These are phyloP conservation scores for Globisporangium irregulare DNA, from an alignment of 352 stramenopile species.

Conservation along the genomic window DNA sequence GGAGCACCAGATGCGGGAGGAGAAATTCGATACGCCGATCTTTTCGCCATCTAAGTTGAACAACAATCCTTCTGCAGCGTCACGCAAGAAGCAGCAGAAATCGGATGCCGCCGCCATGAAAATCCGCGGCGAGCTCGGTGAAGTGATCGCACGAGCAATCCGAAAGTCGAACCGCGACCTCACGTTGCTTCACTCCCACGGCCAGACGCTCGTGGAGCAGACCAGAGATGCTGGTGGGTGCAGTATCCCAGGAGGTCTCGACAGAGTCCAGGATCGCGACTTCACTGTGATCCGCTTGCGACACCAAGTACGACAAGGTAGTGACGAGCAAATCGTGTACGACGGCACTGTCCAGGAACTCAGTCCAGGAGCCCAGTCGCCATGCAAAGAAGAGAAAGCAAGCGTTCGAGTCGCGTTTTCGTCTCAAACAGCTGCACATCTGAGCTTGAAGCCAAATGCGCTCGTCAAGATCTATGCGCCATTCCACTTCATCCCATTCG, in stretches of 20 bases:
- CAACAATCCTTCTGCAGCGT: not conserved
- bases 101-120: conserved; percentile 30
- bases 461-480: conserved; percentile 52
- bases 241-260: conserved; percentile 21
- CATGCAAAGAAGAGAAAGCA: conserved; percentile 7
- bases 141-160: conserved; percentile 48
- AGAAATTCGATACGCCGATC: conserved; percentile 49
- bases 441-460: conserved; percentile 28
- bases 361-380: conserved; percentile 15
- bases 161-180: conserved; percentile 55
- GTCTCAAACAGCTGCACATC: conserved; percentile 20
- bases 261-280: conserved; percentile 42
- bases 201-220: conserved; percentile 46
- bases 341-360: conserved; percentile 33
- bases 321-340: conserved; percentile 23
- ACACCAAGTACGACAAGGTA: not conserved
- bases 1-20: conserved; percentile 50
- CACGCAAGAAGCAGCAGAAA: conserved; percentile 20
- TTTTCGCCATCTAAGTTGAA: conserved; percentile 51
- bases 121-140: conserved; percentile 57
- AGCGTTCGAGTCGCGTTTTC: conserved; percentile 39
- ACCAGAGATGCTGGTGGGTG: conserved; percentile 16
- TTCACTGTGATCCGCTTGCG: conserved; percentile 34
- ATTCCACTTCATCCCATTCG: conserved; percentile 48
- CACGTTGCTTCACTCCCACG: conserved; percentile 51